A percentile compares a stretch with the other conserved stretches of the same genome.
Evolutionary conservation across 2,329 filamentous ascomycete species (phyloP).

Genomic region (Colletotrichum costaricense): DNA sequence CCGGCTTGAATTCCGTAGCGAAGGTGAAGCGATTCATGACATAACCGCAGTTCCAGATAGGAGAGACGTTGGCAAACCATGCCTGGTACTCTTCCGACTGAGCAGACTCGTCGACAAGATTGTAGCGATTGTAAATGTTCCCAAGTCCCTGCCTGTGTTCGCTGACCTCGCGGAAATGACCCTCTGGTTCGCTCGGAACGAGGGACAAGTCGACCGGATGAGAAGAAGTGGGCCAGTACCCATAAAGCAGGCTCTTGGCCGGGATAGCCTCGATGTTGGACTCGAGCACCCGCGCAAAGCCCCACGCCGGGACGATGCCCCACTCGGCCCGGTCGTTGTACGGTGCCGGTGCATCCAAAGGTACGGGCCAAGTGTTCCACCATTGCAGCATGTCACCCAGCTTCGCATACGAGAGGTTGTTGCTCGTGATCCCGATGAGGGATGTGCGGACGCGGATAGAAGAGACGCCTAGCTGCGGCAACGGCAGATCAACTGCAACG

Average conservation of each 20-base stretch:
- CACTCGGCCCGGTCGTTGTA: constrained; percentile 51
- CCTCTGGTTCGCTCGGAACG: constrained; percentile 37
- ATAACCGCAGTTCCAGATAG: constrained; percentile 42
- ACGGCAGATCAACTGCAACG: constrained; percentile 12
- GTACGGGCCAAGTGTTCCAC: constrained; percentile 59
- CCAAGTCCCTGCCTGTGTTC: constrained; percentile 40
- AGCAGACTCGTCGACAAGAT: constrained; percentile 31
- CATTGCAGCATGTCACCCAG: constrained; percentile 43
- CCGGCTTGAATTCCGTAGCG: constrained; percentile 38
- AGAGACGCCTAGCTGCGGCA: constrained; percentile 38
- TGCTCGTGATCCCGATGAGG: constrained; percentile 45
- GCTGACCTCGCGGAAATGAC: constrained; percentile 51
- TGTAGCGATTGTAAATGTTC: constrained; percentile 58
- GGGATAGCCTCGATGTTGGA: constrained; percentile 49
- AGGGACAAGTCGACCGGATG: constrained; percentile 51
- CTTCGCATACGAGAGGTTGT: constrained; percentile 49
- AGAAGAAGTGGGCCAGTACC: constrained; percentile 56
- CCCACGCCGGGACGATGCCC: constrained; percentile 61
- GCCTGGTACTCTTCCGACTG: constrained; percentile 27
- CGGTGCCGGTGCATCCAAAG: constrained; percentile 43
- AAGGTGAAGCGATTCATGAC: constrained; percentile 47
- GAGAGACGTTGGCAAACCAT: constrained; percentile 35
- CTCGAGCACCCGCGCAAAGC: constrained; percentile 55
- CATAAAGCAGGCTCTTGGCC: constrained; percentile 50
- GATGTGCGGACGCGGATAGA: constrained; percentile 45